Conservation (phyloP, 2,329 filamentous ascomycete genomes). For the Canariomyces notabilis region DNA sequence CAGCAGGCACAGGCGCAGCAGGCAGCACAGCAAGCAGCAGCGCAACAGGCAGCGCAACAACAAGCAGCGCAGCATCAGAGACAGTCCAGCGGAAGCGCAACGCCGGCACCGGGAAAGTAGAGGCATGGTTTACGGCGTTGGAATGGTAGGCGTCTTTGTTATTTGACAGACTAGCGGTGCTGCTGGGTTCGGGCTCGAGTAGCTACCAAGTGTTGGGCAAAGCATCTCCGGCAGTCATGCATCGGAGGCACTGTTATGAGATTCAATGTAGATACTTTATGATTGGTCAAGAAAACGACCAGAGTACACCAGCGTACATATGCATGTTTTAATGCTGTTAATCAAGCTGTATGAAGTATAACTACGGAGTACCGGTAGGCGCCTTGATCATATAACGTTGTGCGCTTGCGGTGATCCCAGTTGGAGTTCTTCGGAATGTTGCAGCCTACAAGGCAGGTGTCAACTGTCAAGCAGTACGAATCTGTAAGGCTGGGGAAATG, state of each 20-base stretch:
- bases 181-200: not conserved
- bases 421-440: too few relatives aligned
- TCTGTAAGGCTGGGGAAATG: too few relatives aligned
- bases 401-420: too few relatives aligned
- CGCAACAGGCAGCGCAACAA: slow-evolving; percentile 16
- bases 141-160: not conserved
- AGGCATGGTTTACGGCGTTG: not conserved
- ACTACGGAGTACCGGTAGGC: too few relatives aligned
- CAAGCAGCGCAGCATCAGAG: slow-evolving; percentile 22
- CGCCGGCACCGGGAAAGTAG: slow-evolving; percentile 23
- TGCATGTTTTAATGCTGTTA: not conserved
- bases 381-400: too few relatives aligned
- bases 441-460: too few relatives aligned
- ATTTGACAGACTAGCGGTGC: not conserved
- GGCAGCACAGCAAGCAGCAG: slow-evolving; percentile 13
- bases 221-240: not conserved
- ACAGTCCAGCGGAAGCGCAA: slow-evolving; percentile 26
- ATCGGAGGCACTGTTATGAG: slow-evolving; percentile 3
- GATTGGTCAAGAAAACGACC: slow-evolving; percentile 8
- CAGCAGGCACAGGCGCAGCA: slow-evolving; percentile 43
- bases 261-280: slow-evolving; percentile 16
- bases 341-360: too few relatives aligned
- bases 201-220: not conserved
- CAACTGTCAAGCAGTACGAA: too few relatives aligned
- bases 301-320: slow-evolving; percentile 15